These are phyloP conservation scores for Wickerhamiella shivajii DNA, from an alignment of 805 yeast genomes.

Conservation along the genomic window DNA sequence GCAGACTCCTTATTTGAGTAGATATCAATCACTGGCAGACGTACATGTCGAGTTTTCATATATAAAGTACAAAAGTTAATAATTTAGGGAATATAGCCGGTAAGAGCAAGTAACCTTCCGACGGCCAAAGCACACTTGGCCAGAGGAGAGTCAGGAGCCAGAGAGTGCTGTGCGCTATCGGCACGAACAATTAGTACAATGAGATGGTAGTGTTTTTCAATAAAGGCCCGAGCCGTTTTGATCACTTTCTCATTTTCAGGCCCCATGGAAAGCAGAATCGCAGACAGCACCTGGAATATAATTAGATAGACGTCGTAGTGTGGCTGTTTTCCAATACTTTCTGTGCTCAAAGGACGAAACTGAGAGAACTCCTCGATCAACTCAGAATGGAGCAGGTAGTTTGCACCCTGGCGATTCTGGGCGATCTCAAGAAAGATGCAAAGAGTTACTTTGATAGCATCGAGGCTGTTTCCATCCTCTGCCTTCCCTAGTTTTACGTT, in stretches of 20 bases:
- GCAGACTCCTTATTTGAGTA: no score
- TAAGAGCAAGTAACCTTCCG: constrained; percentile 38
- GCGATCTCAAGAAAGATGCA: constrained; percentile 61
- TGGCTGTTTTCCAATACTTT: constrained; percentile 66
- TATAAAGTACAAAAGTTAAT: no score
- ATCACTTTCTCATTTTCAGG: constrained; percentile 52
- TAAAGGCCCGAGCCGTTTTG: constrained; percentile 35
- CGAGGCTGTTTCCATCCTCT: constrained; percentile 23
- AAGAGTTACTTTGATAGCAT: constrained; percentile 54
- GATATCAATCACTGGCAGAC: no score
- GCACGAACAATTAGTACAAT: constrained; percentile 49
- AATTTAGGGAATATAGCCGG: constrained; percentile 19
- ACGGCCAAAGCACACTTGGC: constrained; percentile 41
- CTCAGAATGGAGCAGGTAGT: constrained; percentile 58
- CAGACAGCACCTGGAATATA: constrained; percentile 52
- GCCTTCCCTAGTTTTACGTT: no score
- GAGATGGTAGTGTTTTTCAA: constrained; percentile 39
- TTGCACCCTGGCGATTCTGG: constrained; percentile 64
- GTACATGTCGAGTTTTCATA: no score
- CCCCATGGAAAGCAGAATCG: constrained; percentile 61
- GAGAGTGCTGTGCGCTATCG: constrained; percentile 27
- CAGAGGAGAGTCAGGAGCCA: constrained; percentile 25
- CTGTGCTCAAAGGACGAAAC: constrained; percentile 44
- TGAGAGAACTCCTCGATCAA: constrained; percentile 47
- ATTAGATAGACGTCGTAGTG: constrained; percentile 55